These are phyloP conservation scores for Fusarium gaditjirri DNA, from an alignment of 2,329 filamentous ascomycete species.

Conservation along the genomic window DNA sequence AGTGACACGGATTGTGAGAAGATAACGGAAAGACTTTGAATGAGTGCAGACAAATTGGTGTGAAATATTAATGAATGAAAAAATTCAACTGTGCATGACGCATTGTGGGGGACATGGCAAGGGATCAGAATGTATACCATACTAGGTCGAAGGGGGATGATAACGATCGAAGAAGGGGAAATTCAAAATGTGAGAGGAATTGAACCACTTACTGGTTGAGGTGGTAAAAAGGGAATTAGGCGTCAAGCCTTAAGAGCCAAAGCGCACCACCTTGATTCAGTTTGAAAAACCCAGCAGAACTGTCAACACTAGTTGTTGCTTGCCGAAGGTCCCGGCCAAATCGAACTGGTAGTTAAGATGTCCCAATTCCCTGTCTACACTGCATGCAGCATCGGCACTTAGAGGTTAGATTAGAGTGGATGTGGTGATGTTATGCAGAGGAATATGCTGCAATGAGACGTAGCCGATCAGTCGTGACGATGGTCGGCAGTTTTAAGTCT, in stretches of 20 bases:
- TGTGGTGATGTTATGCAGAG: conserved; percentile 38
- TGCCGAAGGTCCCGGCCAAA: conserved; percentile 33
- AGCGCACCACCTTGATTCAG: conserved; percentile 1
- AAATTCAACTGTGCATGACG: conserved; percentile 26
- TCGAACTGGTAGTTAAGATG: conserved; percentile 21
- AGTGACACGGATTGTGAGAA: conserved; percentile 3
- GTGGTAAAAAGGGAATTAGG: conserved; percentile 12
- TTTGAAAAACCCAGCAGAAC: conserved; percentile 15
- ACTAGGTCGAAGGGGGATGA: neutral
- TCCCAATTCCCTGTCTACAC: conserved; percentile 37
- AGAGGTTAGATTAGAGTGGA: conserved; percentile 23
- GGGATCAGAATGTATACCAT: conserved; percentile 20
- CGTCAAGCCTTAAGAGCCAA: conserved; percentile 29
- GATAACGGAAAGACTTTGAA: neutral
- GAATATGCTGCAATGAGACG: conserved; percentile 38
- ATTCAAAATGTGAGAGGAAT: neutral
- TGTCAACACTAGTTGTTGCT: conserved; percentile 26
- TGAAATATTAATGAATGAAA: neutral
- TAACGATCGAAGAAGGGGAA: conserved; percentile 5
- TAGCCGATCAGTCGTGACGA: conserved; percentile 25
- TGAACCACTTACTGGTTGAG: conserved; percentile 36
- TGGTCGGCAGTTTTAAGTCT: conserved; percentile 31
- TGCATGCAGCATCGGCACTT: conserved; percentile 41
- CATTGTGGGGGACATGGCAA: conserved; percentile 36
- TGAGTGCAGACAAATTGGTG: conserved; percentile 20